Conservation (phyloP, 2,329 filamentous ascomycete species). For the Arthrobotrys megalospora region DNA sequence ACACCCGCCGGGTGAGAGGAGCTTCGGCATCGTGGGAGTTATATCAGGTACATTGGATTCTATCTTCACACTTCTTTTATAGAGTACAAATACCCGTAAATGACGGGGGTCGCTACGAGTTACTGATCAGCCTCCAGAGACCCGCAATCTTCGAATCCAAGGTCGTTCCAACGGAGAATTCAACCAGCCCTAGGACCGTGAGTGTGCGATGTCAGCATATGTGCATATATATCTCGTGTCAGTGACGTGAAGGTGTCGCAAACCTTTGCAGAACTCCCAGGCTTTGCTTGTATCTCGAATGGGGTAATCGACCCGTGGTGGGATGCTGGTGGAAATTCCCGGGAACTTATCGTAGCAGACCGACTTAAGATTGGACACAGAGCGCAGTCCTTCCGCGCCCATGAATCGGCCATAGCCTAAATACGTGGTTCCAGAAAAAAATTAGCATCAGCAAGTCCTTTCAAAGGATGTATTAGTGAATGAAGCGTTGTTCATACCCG, state of each 20-base stretch:
- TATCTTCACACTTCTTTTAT: neutral
- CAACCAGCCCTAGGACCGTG: slow-evolving; percentile 35
- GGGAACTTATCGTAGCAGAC: slow-evolving; percentile 82
- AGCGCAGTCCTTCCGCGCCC: slow-evolving; percentile 86
- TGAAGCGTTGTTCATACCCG: slow-evolving; percentile 69
- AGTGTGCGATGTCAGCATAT: neutral
- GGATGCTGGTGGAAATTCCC: slow-evolving; percentile 81
- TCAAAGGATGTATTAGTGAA: neutral
- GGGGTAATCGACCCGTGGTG: slow-evolving; percentile 84
- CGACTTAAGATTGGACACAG: slow-evolving; percentile 88
- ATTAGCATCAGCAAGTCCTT: neutral
- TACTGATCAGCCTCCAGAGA: slow-evolving; percentile 49
- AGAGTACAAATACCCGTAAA: neutral
- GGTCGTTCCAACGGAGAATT: slow-evolving; percentile 52
- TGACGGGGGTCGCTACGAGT: slow-evolving; percentile 35
- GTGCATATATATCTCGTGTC: slow-evolving; percentile 2
- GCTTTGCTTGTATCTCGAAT: slow-evolving; percentile 76
- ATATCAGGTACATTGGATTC: slow-evolving; percentile 1
- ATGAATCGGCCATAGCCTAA: slow-evolving; percentile 86
- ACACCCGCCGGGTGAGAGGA: slow-evolving; percentile 42
- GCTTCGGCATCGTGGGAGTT: slow-evolving; percentile 28
- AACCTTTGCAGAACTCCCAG: slow-evolving; percentile 75
- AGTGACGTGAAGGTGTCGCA: slow-evolving; percentile 1
- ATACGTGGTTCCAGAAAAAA: neutral
- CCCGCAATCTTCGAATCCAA: slow-evolving; percentile 47